A percentile compares a stretch with the other conserved stretches of the same genome.
phyloP scores from a whole-genome alignment of 768 basidiomycete genomes.

The Podaxis pistillaris region DNA sequence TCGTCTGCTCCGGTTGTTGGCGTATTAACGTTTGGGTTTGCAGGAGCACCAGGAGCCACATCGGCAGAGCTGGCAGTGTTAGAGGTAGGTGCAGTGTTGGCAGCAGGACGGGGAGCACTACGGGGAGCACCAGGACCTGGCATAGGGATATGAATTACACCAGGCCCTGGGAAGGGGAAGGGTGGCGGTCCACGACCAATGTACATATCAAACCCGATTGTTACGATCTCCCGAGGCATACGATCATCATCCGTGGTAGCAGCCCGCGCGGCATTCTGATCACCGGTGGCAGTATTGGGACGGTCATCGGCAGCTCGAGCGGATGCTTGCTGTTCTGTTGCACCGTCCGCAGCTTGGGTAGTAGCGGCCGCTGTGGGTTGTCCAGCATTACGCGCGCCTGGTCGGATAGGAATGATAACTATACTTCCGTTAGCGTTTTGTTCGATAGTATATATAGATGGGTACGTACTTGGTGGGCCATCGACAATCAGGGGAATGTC shows the following conservation, averaged over 20 bases:
- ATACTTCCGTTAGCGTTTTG: not conserved
- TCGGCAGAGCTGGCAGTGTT: not conserved
- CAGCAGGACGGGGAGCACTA: not conserved
- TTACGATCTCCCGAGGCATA: conserved; percentile 24
- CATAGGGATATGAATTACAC: not conserved
- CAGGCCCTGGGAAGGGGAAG: not conserved
- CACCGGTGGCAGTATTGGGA: not conserved
- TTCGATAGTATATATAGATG: not conserved
- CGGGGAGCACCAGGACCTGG: not conserved
- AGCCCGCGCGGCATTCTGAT: not conserved
- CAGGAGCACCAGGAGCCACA: not conserved
- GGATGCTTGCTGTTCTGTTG: not conserved
- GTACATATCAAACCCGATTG: conserved; percentile 42
- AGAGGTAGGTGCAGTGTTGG: not conserved
- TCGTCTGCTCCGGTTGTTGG: not conserved
- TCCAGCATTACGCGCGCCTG: not conserved
- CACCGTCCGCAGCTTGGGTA: not conserved
- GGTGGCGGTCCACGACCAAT: conserved; percentile 20
- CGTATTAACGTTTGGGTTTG: not conserved
- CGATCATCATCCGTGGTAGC: not conserved
- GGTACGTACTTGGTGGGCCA: conserved; percentile 2
- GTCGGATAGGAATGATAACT: not conserved
- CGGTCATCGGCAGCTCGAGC: not conserved
- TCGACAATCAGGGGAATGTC: not conserved
- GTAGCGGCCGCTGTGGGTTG: not conserved